These are phyloP conservation scores for Austroboletus novae-zelandiae DNA, from an alignment of 1,284 basidiomycete species.

Conservation along the genomic window DNA sequence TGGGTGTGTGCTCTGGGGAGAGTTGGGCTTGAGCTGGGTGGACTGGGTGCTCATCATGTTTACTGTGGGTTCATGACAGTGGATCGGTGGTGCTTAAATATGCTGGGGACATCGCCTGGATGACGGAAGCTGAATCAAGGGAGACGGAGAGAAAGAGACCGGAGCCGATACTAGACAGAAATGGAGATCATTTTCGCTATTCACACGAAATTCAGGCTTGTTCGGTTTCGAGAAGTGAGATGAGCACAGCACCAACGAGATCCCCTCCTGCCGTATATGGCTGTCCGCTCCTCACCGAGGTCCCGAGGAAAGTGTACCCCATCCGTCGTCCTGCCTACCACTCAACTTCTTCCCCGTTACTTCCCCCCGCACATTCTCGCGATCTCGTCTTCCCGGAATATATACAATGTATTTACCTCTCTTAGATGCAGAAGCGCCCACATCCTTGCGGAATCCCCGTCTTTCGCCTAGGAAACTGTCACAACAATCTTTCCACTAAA, in stretches of 20 bases:
- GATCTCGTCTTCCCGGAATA: background rate
- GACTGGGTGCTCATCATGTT: constrained; percentile 41
- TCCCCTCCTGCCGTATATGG: constrained; percentile 4
- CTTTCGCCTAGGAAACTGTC: constrained; percentile 36
- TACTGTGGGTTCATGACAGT: constrained; percentile 4
- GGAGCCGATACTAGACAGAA: constrained; percentile 32
- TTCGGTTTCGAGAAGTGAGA: constrained; percentile 11
- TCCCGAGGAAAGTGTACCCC: constrained; percentile 20
- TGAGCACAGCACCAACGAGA: constrained; percentile 16
- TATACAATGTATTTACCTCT: background rate
- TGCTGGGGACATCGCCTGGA: constrained; percentile 29
- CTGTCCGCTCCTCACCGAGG: constrained; percentile 24
- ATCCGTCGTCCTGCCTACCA: constrained; percentile 14
- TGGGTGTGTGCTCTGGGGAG: constrained; percentile 18
- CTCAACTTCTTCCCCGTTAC: constrained; percentile 2
- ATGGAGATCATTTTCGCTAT: constrained; percentile 14
- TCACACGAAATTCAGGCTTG: constrained; percentile 15
- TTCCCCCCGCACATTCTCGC: background rate
- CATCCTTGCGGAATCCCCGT: constrained; percentile 11
- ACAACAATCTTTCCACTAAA: constrained; percentile 58
- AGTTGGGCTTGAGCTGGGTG: constrained; percentile 21
- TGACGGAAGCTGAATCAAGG: constrained; percentile 24
- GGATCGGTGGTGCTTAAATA: constrained; percentile 26
- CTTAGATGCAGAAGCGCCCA: constrained; percentile 2
- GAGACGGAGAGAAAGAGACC: constrained; percentile 21